These are phyloP conservation scores for Posidonia oceanica DNA, from an alignment of 116 monocot genomes.

Conservation along the genomic window DNA sequence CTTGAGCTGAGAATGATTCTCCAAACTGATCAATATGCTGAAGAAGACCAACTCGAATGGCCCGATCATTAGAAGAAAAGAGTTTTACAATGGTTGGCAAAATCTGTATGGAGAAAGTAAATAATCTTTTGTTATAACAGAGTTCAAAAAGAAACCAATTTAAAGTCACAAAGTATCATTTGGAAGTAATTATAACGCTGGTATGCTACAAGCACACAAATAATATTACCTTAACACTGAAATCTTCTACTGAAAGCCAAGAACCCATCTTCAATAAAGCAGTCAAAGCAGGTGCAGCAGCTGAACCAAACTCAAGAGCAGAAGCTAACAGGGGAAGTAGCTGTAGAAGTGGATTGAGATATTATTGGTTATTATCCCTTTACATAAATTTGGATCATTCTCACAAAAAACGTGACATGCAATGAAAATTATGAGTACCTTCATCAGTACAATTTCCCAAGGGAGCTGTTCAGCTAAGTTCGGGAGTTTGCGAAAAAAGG, in stretches of 20 bases:
- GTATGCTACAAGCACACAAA: not conserved
- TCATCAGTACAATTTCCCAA: constrained; percentile 86
- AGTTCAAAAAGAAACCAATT: not conserved
- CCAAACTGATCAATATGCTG: constrained; percentile 99
- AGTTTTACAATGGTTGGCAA: constrained; percentile 93
- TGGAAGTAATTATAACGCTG: not conserved
- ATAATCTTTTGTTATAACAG: not conserved
- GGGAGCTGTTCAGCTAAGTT: constrained; percentile 92
- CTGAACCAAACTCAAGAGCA: constrained; percentile 94
- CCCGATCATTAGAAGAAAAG: constrained; percentile 91
- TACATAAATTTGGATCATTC: not conserved
- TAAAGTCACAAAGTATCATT: not conserved
- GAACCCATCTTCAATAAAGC: constrained; percentile 94
- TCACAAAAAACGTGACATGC: not conserved
- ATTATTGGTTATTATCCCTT: not conserved
- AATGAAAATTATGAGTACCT: constrained; percentile 33
- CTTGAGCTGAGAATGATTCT: constrained; percentile 75
- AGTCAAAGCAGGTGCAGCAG: constrained; percentile 88
- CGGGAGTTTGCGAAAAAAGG: constrained; percentile 95
- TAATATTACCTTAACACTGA: constrained; percentile 61
- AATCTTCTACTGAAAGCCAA: constrained; percentile 89
- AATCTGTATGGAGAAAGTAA: constrained; percentile 28
- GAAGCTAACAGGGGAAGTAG: constrained; percentile 84
- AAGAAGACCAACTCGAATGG: constrained; percentile 89
- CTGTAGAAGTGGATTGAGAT: constrained; percentile 24